A percentile compares a stretch with the other conserved stretches of the same genome.
Conservation (phyloP, 768 basidiomycete species). For the Leccinum olivaceopallidum region DNA sequence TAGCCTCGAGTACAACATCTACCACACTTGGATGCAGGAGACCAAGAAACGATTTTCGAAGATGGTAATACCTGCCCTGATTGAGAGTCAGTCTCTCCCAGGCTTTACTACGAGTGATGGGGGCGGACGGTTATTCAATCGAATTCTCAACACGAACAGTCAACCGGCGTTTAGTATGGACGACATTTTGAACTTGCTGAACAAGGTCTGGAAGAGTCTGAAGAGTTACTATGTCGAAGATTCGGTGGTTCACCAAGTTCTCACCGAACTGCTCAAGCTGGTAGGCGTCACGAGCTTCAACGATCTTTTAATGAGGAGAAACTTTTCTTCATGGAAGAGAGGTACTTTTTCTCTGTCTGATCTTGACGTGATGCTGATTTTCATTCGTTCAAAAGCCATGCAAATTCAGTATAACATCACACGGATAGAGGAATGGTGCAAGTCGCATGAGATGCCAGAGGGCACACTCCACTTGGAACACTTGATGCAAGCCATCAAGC, state of each 20-base stretch:
- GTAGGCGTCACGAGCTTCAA: conserved; percentile 98
- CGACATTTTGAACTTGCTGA: conserved; percentile 93
- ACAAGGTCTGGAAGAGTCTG: conserved; percentile 97
- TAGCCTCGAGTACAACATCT: conserved; percentile 98
- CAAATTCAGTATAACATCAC: conserved; percentile 99
- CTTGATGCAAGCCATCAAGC: conserved; percentile 98
- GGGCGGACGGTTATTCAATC: conserved; percentile 90
- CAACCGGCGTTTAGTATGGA: conserved; percentile 97
- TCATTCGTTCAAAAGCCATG: conserved; percentile 67
- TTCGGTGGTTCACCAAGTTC: conserved; percentile 91
- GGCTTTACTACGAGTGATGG: conserved; percentile 97
- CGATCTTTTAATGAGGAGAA: conserved; percentile 96
- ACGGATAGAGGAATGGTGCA: conserved; percentile 98
- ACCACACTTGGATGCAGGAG: conserved; percentile 99
- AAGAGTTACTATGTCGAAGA: conserved; percentile 99
- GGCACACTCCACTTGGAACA: conserved; percentile 97
- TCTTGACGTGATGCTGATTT: background rate
- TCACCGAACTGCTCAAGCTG: conserved; percentile 92
- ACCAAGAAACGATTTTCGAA: conserved; percentile 94
- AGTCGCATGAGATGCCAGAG: conserved; percentile 99
- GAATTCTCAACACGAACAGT: conserved; percentile 81
- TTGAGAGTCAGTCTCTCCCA: conserved; percentile 96
- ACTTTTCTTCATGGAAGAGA: conserved; percentile 99
- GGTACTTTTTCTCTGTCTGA: conserved; percentile 49
- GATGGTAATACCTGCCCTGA: conserved; percentile 99